Conservation (phyloP, 352 stramenopile genomes). For the Lagenidium giganteum region DNA sequence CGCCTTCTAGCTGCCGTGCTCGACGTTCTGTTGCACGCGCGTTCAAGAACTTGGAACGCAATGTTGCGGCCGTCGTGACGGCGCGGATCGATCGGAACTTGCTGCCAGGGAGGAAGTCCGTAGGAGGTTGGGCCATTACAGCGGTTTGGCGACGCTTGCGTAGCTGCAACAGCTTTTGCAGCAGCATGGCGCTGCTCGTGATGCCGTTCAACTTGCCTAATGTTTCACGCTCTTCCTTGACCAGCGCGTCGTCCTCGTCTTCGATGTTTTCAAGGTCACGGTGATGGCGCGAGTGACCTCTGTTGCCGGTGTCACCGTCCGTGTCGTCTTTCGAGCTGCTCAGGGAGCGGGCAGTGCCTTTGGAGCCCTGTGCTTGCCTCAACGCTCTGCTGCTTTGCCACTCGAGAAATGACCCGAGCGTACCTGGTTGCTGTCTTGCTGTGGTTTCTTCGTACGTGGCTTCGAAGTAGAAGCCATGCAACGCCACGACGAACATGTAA, state of each 20-base stretch:
- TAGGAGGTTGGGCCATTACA: slow-evolving; percentile 14
- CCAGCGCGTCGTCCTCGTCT: no score
- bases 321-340: no score
- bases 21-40: slow-evolving; percentile 28
- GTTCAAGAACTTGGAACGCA: slow-evolving; percentile 44
- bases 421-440: background rate
- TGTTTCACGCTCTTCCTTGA: no score
- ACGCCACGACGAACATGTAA: slow-evolving; percentile 29
- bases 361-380: no score
- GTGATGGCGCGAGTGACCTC: no score
- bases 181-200: slow-evolving; percentile 18
- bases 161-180: slow-evolving; percentile 33
- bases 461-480: slow-evolving; percentile 37
- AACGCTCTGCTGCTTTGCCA: slow-evolving; percentile 4
- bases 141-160: slow-evolving; percentile 27
- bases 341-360: no score
- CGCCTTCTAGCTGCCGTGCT: slow-evolving; percentile 16
- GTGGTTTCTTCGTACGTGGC: slow-evolving; percentile 12
- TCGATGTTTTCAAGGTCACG: no score
- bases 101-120: slow-evolving; percentile 27
- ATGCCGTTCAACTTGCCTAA: no score
- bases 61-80: slow-evolving; percentile 23
- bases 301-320: no score
- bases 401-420: background rate
- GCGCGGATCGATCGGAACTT: slow-evolving; percentile 25